Conservation (phyloP, 257 asterid genomes). For the Nicotiana tabacum region DNA sequence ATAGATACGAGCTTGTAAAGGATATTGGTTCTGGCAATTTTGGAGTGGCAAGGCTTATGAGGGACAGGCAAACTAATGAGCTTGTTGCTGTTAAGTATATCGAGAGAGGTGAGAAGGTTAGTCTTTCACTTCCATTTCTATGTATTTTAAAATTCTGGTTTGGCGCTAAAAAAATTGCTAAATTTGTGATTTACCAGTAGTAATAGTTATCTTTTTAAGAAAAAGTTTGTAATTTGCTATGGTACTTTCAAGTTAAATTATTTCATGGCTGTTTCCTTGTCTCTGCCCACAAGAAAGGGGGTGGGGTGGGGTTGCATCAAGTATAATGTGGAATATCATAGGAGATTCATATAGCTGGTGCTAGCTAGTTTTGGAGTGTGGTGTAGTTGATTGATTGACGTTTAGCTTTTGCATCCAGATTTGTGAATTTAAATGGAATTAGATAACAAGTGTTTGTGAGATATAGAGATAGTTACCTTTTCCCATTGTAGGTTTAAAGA, state of each 20-base stretch:
- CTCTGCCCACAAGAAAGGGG: not conserved
- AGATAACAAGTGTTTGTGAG: not conserved
- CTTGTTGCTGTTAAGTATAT: constrained; percentile 98
- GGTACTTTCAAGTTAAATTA: not conserved
- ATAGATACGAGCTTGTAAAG: constrained; percentile 79
- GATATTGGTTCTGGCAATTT: constrained; percentile 97
- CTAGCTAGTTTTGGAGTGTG: not conserved
- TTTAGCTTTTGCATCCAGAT: not conserved
- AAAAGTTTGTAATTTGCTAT: not conserved
- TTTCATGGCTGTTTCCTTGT: not conserved
- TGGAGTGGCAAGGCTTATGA: constrained; percentile 95
- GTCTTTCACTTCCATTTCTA: not conserved
- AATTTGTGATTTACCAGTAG: not conserved
- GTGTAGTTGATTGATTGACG: not conserved
- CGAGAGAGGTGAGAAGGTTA: constrained; percentile 97
- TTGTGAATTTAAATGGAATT: not conserved
- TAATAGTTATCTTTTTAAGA: not conserved
- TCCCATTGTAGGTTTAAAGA: not conserved
- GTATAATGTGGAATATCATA: not conserved
- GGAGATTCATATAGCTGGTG: not conserved
- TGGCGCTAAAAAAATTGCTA: not conserved
- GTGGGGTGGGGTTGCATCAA: not conserved
- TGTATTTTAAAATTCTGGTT: not conserved
- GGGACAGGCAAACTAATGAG: constrained; percentile 75
- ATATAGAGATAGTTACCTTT: not conserved